These are phyloP conservation scores for Microbotryum lychnidis-dioicae DNA, from an alignment of 1,284 basidiomycete genomes.

Conservation along the genomic window DNA sequence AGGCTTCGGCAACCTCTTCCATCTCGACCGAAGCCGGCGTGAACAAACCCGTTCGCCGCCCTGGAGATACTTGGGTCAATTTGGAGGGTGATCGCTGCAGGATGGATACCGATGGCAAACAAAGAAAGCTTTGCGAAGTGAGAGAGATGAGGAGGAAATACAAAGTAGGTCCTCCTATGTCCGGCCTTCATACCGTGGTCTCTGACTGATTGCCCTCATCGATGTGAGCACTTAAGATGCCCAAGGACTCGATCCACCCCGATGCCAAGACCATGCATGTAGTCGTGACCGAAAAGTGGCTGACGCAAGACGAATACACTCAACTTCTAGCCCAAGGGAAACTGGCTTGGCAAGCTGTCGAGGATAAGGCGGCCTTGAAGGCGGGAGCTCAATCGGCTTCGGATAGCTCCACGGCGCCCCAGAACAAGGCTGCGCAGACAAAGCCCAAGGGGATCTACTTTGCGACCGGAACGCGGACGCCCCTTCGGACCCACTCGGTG, in stretches of 20 bases:
- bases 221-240: slow-evolving; percentile 3
- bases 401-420: no score
- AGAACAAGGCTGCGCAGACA: background rate
- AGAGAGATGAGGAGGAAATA: slow-evolving; percentile 18
- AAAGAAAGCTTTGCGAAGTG: slow-evolving; percentile 19
- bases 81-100: slow-evolving; percentile 25
- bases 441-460: slow-evolving; percentile 14
- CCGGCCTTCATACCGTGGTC: no score
- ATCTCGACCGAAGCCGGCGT: background rate
- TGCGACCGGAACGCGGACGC: slow-evolving; percentile 17
- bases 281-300: slow-evolving; percentile 27
- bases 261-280: slow-evolving; percentile 20
- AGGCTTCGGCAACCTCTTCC: background rate
- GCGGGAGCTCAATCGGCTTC: no score
- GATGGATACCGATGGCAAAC: slow-evolving; percentile 11
- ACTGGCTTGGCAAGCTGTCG: slow-evolving; percentile 21
- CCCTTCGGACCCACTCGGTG: slow-evolving; percentile 18
- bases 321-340: slow-evolving; percentile 9
- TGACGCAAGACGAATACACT: slow-evolving; percentile 17
- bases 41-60: background rate
- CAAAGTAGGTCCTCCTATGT: background rate
- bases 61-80: slow-evolving; percentile 24
- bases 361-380: no score
- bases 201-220: background rate
- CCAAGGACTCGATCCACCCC: slow-evolving; percentile 20